Base-by-base conservation (phyloP, 306 rosid genomes). In the Styphnolobium japonicum region DNA sequence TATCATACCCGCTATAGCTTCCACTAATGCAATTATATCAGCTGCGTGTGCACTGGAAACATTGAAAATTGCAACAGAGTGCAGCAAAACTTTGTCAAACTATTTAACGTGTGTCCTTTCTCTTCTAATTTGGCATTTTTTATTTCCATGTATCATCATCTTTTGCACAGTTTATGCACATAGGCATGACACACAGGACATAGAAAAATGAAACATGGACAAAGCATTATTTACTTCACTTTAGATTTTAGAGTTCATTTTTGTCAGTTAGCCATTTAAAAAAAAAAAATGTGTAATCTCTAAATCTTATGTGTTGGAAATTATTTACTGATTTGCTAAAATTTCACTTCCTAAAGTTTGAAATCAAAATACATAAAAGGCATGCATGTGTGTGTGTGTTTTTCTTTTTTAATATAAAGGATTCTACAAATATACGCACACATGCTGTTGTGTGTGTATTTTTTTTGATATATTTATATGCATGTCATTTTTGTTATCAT, bases 1-100 rank as follows among this genome's bases (percentile, higher is more conserved):
- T 58, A 88, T 90, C 73, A 86, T 90, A 52, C 94, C 94, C 2
- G 90, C 92, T 58, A 88, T 90, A 80, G 92, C 94, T 61, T 90
- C 94, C 40, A 88, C 94, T 15, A 90, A 90, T 88, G 94, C 94
- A 4, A 86, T 90, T 77, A 88, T 88, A 82, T 88, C 92, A 57
- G 92, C 94, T 7, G 94, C 92, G 2, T 90, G 92, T 84, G 81
- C 87, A 14, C 78, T 88, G 27, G 94, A 90, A 84, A 88, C 94
- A 58, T 78, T 90, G 78, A 90, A 90, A 85, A 88, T 90, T 67
- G 86, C 67, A 12, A 84, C 94, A 15, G 92, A 87, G 52, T 90
- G 93, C 90, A 87, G 93, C 87, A 87, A 86, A 84, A 90, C 88
- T 69, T 67, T 90, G 52, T 84, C 92, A 16, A 90, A 90, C 80